Evolutionary conservation across 2,329 filamentous ascomycete genomes (phyloP), one percentile per base, ranked within the genome.

Genomic region (Apiospora sp.): DNA sequence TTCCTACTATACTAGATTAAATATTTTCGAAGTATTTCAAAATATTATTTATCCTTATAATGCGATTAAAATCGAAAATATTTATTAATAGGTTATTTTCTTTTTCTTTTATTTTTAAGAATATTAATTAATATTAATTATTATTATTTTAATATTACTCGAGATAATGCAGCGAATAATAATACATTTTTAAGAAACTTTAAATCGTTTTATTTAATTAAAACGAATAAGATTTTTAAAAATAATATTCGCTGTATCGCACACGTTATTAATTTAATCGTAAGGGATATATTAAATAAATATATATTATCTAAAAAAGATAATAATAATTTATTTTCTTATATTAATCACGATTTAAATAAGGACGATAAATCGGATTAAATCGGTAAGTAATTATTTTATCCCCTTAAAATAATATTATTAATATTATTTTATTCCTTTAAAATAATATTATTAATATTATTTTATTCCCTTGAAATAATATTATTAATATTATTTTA

Each of bases 1-100:
- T 71, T 44, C 73, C 22, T 51, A 68, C 54, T 19, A 43, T 49
- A 70, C 68, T 41, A 13, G 74, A 22, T 41, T 34, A 24, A 24
- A 58, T 30, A 34, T 34, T 3, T 58, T 58, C 24, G 24, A 34
- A n/a, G 10, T n/a, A 49, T 49, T n/a, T 49, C 12, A n/a, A 12
- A 24, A 12, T 41, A 13, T 51, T 24, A 24, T 51, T 24, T 12
- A 51, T 3, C 22, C 8, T 1, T 51, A 51, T 24, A 24, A 22
- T 41, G 10, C 7, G 10, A 51, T 51, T 51, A 12, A 10, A 24
- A 51, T 51, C 3, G 4, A 51, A 51, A 24, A 24, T 51, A 51
- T 51, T 24, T 51, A 51, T n/a, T 51, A 24, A 1, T 41, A 41
- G 10, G 37, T 49, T 49, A 30, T 30, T 49, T 22, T 49, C 22